phyloP scores from a whole-genome alignment of 176 grass and related monocot genomes.

The Triticum monococcum region DNA sequence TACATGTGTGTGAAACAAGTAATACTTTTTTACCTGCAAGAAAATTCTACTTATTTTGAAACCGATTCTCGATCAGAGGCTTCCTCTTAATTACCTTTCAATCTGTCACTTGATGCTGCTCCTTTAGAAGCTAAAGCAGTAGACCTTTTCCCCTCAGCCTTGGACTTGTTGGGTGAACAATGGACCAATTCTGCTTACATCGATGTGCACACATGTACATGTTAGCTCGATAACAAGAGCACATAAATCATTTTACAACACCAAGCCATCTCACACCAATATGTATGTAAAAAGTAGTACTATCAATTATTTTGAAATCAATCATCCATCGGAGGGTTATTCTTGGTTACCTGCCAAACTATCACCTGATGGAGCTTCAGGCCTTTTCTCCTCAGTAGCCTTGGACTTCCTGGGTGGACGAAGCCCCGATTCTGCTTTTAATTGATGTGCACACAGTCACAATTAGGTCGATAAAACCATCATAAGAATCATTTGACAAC shows the following conservation, averaged over 20 bases:
- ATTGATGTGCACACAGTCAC: background rate
- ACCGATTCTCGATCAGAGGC: background rate
- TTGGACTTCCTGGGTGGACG: background rate
- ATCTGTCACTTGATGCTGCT: background rate
- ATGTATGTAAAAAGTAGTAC: too few relatives aligned
- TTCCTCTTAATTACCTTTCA: background rate
- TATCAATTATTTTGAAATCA: background rate
- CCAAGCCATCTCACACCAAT: background rate
- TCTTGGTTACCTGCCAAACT: background rate
- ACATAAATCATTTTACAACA: background rate
- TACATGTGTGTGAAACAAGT: too few relatives aligned
- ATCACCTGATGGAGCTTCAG: background rate
- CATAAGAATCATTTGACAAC: background rate
- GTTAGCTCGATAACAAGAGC: background rate
- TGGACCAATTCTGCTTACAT: background rate
- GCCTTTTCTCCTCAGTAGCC: background rate
- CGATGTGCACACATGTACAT: background rate
- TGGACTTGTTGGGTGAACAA: background rate
- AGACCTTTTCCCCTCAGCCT: background rate
- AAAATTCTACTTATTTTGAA: background rate
- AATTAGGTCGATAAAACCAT: background rate
- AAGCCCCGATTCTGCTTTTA: background rate
- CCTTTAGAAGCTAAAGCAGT: background rate
- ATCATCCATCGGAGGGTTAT: background rate
- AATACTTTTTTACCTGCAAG: too few relatives aligned